Base-by-base conservation (phyloP, 2,329 filamentous ascomycete genomes). In the Phaeoacremonium minimum region DNA sequence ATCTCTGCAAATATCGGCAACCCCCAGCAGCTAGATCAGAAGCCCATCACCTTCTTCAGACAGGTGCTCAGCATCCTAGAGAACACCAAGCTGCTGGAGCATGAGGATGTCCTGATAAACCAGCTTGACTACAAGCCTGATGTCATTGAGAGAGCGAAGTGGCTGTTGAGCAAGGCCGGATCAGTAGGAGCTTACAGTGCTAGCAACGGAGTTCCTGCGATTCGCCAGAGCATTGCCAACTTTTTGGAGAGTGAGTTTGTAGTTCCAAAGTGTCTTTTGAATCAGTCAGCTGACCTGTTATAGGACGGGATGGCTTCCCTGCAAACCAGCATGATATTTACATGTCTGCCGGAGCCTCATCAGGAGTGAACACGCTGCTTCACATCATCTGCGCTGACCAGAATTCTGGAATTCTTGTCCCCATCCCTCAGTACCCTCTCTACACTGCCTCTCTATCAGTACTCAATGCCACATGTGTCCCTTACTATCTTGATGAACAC, bases 1-100 rank as follows among this genome's bases (percentile, higher is more conserved):
- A 91, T 98, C 67, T 90, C 87, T 45, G 93, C 93, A 66, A 98
- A 98, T 69, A 98, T 98, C 56, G 93, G 93, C 57, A 98, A 98
- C 71, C 93, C 93, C 4, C 93, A 98, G 67, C 93, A 98, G 68
- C 80, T 98, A 45, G 93, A 96, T 67, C 93, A 98, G 75, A 94
- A 97, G 74, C 93, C 93, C 55, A 91, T 98, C 55, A 98, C 93
- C 50, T 98, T 96, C 75, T 96, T 98, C 80, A 83, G 93, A 51
- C 91, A 98, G 69, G 93, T 98, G 18, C 77, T 93, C 54, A 95
- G 88, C 66, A 64, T 98, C 44, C 66, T 97, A 41, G 93, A 98
- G 73, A 90, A 97, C 70, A 93, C 93, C 1, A 61, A 72, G 39
- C 72, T 98, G 20, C 73, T 98, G 42, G 76, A 95, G 56, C 83